Percentiles rank a stretch among this genome's conserved stretches.
Conservation (phyloP, 176 grass and related monocot genomes). For the Saccharum spontaneum region DNA sequence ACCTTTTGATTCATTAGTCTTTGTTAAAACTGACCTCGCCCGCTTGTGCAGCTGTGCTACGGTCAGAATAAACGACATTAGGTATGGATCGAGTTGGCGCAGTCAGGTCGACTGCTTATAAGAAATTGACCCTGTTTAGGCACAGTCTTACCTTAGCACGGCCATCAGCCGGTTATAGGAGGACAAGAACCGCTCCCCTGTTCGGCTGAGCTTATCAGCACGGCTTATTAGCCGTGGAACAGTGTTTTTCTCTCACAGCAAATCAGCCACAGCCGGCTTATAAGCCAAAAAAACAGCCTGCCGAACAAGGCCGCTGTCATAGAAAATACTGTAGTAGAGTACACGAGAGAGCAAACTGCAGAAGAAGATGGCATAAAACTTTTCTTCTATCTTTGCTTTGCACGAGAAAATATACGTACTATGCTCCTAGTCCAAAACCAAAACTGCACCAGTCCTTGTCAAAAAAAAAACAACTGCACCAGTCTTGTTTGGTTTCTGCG, state of each 20-base stretch:
- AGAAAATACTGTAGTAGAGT: not conserved
- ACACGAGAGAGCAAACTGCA: not conserved
- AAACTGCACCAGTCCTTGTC: too few species aligned
- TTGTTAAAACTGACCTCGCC: conserved; percentile 45
- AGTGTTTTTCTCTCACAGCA: too few species aligned
- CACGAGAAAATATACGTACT: not conserved
- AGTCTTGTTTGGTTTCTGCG: not conserved
- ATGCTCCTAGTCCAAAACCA: not conserved
- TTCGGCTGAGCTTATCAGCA: too few species aligned
- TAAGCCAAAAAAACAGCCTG: too few species aligned
- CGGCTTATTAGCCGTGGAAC: too few species aligned
- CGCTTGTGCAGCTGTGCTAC: not conserved
- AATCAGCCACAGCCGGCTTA: too few species aligned
- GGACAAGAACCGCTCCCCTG: conserved; percentile 24
- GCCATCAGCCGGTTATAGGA: not conserved
- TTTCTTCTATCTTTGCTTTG: not conserved
- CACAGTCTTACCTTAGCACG: conserved; percentile 11
- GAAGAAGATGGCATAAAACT: not conserved
- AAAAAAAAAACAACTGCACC: not conserved
- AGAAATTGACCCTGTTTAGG: not conserved
- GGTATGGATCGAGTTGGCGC: not conserved
- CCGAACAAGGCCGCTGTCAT: too few species aligned
- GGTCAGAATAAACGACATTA: conserved; percentile 36
- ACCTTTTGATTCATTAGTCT: conserved; percentile 38
- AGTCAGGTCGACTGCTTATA: conserved; percentile 22